Evolutionary conservation across 805 yeast species (phyloP).

Genomic region (Wickerhamiella azymoides): DNA sequence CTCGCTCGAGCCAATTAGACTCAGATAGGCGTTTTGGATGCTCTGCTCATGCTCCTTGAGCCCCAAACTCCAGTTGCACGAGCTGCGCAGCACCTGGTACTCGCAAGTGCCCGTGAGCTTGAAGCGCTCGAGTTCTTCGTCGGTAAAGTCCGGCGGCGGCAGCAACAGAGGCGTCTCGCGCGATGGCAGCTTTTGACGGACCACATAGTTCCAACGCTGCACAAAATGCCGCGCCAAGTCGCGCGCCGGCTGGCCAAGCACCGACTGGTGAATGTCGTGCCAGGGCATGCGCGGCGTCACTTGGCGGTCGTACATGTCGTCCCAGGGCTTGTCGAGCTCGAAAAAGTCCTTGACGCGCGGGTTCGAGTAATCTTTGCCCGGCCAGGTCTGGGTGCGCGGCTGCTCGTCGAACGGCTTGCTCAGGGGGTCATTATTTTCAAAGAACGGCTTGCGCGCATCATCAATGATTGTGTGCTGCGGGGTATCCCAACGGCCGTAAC

Average conservation of each 20-base stretch:
- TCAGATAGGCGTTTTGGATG: conserved; percentile 84
- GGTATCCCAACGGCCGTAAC: conserved; percentile 92
- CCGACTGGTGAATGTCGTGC: conserved; percentile 97
- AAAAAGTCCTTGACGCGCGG: conserved; percentile 84
- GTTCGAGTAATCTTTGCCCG: conserved; percentile 95
- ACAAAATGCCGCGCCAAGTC: conserved; percentile 89
- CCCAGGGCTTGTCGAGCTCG: conserved; percentile 72
- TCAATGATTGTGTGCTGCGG: conserved; percentile 87
- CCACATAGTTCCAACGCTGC: conserved; percentile 90
- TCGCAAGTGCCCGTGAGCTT: conserved; percentile 76
- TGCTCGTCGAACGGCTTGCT: conserved; percentile 7
- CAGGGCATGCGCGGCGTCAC: conserved; percentile 92
- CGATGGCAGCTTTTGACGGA: conserved; percentile 89
- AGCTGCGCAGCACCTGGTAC: conserved; percentile 75
- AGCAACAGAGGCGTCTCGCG: conserved; percentile 81
- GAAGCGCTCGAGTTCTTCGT: conserved; percentile 48
- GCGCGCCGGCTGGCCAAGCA: conserved; percentile 87
- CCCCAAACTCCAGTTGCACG: conserved; percentile 90
- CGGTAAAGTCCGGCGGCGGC: conserved; percentile 81
- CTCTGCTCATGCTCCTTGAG: conserved; percentile 72
- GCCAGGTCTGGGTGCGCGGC: conserved; percentile 52
- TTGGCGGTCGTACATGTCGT: conserved; percentile 78
- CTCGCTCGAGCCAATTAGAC: conserved; percentile 78
- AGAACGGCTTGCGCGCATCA: conserved; percentile 36
- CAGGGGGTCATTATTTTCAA: conserved; percentile 14